Conservation (phyloP, 352 stramenopile genomes). For the Phytophthora tentaculata region DNA sequence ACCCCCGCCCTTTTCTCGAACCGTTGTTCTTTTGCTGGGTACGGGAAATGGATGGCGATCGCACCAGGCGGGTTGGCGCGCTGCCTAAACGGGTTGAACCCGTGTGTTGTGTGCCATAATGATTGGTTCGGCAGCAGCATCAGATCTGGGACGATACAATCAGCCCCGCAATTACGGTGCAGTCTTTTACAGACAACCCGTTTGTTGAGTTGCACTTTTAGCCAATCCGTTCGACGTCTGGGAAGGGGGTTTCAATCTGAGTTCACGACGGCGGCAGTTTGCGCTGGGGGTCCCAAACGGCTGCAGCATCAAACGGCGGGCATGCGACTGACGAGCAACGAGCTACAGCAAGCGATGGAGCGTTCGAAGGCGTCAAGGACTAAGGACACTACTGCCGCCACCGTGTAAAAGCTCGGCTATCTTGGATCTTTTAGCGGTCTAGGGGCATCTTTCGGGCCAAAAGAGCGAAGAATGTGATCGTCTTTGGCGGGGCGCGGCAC, state of each 20-base stretch:
- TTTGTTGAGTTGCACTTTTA: background rate
- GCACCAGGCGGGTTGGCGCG: slow-evolving; percentile 21
- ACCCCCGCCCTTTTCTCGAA: slow-evolving; percentile 20
- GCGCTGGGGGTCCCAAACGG: slow-evolving; percentile 12
- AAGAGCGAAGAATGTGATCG: slow-evolving; percentile 34
- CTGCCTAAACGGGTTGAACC: slow-evolving; percentile 14
- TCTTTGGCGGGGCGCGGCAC: slow-evolving; percentile 19
- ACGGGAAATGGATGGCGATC: slow-evolving; percentile 38
- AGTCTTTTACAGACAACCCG: slow-evolving; percentile 22
- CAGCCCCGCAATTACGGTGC: background rate
- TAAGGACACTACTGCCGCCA: slow-evolving; percentile 1
- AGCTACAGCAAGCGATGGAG: background rate
- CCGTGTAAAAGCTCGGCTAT: slow-evolving; percentile 24
- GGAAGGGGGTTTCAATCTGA: slow-evolving; percentile 36
- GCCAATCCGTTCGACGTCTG: slow-evolving; percentile 7
- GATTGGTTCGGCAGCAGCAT: slow-evolving; percentile 8
- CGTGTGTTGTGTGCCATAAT: slow-evolving; percentile 7
- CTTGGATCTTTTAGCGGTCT: slow-evolving; percentile 40
- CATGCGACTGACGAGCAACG: slow-evolving; percentile 20
- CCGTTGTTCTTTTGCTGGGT: slow-evolving; percentile 33
- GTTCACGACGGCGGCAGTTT: slow-evolving; percentile 35
- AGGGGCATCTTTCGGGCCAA: slow-evolving; percentile 29
- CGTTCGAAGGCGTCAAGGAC: background rate
- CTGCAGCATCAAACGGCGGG: slow-evolving; percentile 17
- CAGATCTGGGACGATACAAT: slow-evolving; percentile 9